These are phyloP conservation scores for Collybiopsis luxurians DNA, from an alignment of 768 basidiomycete genomes.

Conservation along the genomic window DNA sequence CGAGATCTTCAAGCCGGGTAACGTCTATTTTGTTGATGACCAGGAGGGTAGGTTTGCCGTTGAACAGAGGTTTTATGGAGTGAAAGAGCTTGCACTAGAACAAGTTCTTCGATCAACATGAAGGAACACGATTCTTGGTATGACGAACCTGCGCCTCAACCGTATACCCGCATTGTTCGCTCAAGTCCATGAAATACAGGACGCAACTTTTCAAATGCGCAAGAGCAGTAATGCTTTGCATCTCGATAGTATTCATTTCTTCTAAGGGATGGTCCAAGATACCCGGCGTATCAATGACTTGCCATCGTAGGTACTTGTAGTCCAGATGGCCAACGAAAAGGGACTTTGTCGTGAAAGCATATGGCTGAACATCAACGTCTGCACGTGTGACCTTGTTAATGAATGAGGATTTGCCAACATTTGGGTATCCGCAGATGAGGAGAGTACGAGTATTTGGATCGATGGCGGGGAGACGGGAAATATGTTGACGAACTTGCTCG, in stretches of 20 bases:
- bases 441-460: constrained; percentile 98
- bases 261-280: constrained; percentile 97
- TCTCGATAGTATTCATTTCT: constrained; percentile 99
- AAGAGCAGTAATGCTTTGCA: constrained; percentile 98
- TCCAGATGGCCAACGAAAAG: constrained; percentile 98
- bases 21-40: constrained; percentile 99
- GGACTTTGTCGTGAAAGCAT: constrained; percentile 98
- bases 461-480: constrained; percentile 96
- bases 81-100: constrained; percentile 94
- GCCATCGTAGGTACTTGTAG: constrained; percentile 99
- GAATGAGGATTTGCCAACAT: constrained; percentile 99
- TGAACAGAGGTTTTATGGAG: constrained; percentile 97
- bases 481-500: constrained; percentile 98
- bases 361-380: constrained; percentile 99
- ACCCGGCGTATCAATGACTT: constrained; percentile 99
- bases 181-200: constrained; percentile 98
- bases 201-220: constrained; percentile 94
- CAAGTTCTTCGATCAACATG: too few relatives aligned
- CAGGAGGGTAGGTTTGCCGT: constrained; percentile 87
- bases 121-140: too few relatives aligned
- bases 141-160: constrained; percentile 84
- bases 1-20: constrained; percentile 80
- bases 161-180: constrained; percentile 97
- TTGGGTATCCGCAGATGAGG: constrained; percentile 97
- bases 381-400: constrained; percentile 99